phyloP scores from a whole-genome alignment of 139 green algal genomes.

The Eudorina sp. region DNA sequence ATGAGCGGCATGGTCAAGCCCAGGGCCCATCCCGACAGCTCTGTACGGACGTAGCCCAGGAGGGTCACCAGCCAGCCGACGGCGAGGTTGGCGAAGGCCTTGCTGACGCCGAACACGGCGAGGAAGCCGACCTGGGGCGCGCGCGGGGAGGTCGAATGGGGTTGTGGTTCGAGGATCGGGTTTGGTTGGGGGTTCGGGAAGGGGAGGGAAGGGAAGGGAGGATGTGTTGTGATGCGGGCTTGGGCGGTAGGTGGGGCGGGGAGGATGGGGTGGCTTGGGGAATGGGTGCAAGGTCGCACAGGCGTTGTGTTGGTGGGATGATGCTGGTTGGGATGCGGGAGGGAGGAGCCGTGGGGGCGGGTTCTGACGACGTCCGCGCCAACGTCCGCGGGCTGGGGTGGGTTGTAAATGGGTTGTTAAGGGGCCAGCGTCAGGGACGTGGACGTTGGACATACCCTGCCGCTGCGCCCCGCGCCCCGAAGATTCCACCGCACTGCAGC shows the following conservation, averaged over 20 bases:
- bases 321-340: too few species aligned
- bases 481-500: background rate
- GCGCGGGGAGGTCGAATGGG: background rate
- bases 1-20: background rate
- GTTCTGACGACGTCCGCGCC: too few species aligned
- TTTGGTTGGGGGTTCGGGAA: background rate
- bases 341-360: too few species aligned
- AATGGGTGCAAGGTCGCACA: too few species aligned
- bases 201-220: background rate
- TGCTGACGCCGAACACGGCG: conserved; percentile 10
- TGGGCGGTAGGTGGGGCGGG: background rate
- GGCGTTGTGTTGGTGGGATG: too few species aligned
- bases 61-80: background rate
- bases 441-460: too few species aligned
- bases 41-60: conserved; percentile 7
- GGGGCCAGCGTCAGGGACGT: too few species aligned
- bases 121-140: background rate
- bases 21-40: conserved; percentile 17
- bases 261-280: too few species aligned
- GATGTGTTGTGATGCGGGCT: background rate
- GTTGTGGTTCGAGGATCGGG: background rate
- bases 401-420: too few species aligned
- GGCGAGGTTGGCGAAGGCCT: background rate
- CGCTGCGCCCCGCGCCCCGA: too few species aligned
- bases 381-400: too few species aligned